These are phyloP conservation scores for Pyrenophora teres DNA, from an alignment of 2,329 filamentous ascomycete species.

Conservation along the genomic window DNA sequence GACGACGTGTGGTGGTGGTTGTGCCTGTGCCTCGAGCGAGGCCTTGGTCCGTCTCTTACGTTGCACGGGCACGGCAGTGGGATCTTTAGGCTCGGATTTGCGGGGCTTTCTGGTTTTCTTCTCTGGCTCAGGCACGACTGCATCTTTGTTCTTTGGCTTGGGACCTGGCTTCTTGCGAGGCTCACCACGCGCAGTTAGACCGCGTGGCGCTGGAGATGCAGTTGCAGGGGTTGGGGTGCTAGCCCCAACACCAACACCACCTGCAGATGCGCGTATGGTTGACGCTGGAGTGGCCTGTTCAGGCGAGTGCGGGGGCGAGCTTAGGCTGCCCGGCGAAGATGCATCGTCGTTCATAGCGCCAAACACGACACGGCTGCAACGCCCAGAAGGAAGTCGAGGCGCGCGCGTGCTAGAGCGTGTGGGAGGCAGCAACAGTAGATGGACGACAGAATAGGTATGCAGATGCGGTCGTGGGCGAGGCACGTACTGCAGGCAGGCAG, in stretches of 20 bases:
- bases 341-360: constrained; percentile 42
- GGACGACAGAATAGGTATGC: background rate
- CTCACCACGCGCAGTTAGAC: constrained; percentile 43
- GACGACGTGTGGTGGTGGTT: constrained; percentile 26
- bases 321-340: constrained; percentile 45
- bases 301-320: constrained; percentile 47
- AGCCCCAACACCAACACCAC: constrained; percentile 40
- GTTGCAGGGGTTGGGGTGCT: constrained; percentile 40
- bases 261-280: constrained; percentile 35
- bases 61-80: constrained; percentile 49
- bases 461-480: background rate
- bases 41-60: constrained; percentile 57
- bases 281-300: constrained; percentile 41
- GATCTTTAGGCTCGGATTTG: constrained; percentile 57
- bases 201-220: constrained; percentile 35
- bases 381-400: background rate
- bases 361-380: constrained; percentile 16
- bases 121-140: constrained; percentile 44
- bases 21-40: constrained; percentile 37
- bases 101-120: constrained; percentile 53
- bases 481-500: background rate
- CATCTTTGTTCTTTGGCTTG: constrained; percentile 48
- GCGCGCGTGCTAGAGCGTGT: background rate
- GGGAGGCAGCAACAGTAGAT: background rate
- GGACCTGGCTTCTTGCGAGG: constrained; percentile 51